Conservation (phyloP, 306 rosid species). For the Quercus gilva region DNA sequence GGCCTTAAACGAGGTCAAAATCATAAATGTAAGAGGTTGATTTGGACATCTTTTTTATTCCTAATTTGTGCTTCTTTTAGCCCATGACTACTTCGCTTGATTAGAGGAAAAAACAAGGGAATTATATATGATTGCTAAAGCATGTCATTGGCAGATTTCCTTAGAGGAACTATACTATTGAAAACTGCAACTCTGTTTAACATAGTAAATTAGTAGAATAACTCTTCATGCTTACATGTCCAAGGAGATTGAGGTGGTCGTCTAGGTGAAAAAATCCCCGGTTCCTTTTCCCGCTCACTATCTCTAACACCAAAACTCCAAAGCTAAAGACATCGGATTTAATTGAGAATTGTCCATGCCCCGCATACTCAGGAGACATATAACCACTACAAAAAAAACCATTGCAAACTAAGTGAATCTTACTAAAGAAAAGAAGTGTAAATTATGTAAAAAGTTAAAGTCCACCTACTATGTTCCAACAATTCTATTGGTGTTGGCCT, state of each 20-base stretch:
- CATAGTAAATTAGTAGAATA: neutral
- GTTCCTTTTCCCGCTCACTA: constrained; percentile 47
- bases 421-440: neutral
- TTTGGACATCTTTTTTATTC: too few species aligned
- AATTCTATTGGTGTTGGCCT: constrained; percentile 42
- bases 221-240: constrained; percentile 33
- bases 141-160: too few species aligned
- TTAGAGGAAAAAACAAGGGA: neutral
- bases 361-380: constrained; percentile 48
- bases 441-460: neutral
- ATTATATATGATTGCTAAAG: neutral
- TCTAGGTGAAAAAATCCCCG: constrained; percentile 30
- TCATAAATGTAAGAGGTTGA: neutral
- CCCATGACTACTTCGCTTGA: too few species aligned
- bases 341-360: constrained; percentile 33
- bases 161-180: neutral
- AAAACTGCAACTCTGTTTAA: neutral
- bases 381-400: constrained; percentile 34
- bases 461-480: constrained; percentile 52
- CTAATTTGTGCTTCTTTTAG: too few species aligned
- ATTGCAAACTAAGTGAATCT: too few species aligned
- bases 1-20: constrained; percentile 13
- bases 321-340: constrained; percentile 46
- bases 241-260: constrained; percentile 37
- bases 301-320: constrained; percentile 45